Evolutionary conservation across 2,329 filamentous ascomycete species (phyloP), one percentile per base, ranked within the genome.

Genomic region (Graphiopsis chlorocephala): DNA sequence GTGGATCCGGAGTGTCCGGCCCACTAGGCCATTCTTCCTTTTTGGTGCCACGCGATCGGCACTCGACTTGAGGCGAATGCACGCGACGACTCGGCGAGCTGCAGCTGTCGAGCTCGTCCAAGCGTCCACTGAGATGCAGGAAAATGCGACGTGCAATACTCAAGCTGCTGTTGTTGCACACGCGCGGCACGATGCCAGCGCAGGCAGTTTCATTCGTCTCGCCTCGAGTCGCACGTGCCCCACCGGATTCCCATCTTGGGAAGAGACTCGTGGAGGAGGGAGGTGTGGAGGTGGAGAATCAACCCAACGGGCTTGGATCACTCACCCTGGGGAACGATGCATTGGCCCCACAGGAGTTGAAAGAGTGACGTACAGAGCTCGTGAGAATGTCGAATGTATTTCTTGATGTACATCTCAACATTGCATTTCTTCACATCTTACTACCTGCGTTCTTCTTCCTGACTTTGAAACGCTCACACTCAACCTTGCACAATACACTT

Each of bases 161-260:
- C 25, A n/a, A 28, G 14, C 48, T 52, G 50, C 31, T 17, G 14
- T 26, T 52, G 50, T 53, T 17, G 50, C 50, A 53, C 50, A 53
- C 50, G 50, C 25, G 25, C 50, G 50, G 26, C 53, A 56, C 53
- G 53, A 7, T 56, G 53, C n/a, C 29, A 56, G 12, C 28, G 23
- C 17, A 56, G 31, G 53, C 31, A 56, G 53, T 56, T 38, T 56
- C 53, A 56, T 56, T 56, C 53, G 53, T 26, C 53, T 38, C 53
- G 53, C 31, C 31, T 56, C 53, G 53, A 17, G 3, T 10, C 20
- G 53, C 31, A 56, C 53, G 53, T 53, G 50, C 50, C 50, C 14
- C 17, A 0, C 23, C 50, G 50, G 50, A 52, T 28, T 52, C 25
- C 48, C 48, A 12, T n/a, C 17, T 1, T 17, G 35, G 35, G 33